Percentiles rank a stretch among this genome's conserved stretches.
phyloP scores from a whole-genome alignment of 371 early-diverging fungal species.

The Lichtheimia hyalospora region DNA sequence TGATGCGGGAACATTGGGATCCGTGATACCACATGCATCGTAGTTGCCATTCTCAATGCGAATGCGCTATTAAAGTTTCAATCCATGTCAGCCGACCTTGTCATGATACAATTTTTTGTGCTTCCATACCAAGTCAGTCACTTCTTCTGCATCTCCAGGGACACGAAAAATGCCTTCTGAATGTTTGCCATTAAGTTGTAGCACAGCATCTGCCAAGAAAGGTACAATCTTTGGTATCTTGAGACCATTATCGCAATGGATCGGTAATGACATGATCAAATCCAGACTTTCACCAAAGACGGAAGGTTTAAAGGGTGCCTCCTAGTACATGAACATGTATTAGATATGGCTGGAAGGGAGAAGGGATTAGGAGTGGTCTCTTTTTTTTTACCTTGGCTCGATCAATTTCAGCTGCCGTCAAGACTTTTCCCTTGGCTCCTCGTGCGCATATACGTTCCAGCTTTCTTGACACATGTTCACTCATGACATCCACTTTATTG shows the following conservation, averaged over 20 bases:
- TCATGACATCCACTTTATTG: constrained; percentile 55
- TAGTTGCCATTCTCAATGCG: constrained; percentile 86
- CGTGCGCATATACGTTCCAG: constrained; percentile 70
- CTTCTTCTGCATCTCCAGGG: constrained; percentile 93
- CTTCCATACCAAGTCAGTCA: constrained; percentile 71
- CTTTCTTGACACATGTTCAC: constrained; percentile 61
- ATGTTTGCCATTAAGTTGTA: constrained; percentile 71
- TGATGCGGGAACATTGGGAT: constrained; percentile 93
- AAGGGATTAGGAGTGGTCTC: neutral
- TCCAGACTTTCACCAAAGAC: constrained; percentile 92
- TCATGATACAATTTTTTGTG: neutral
- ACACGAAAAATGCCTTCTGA: constrained; percentile 97
- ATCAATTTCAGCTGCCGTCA: constrained; percentile 78
- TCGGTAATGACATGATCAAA: constrained; percentile 75
- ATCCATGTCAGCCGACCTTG: neutral
- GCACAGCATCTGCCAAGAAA: constrained; percentile 81
- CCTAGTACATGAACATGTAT: constrained; percentile 32
- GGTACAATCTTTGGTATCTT: constrained; percentile 83
- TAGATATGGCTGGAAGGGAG: neutral
- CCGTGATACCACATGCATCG: constrained; percentile 67
- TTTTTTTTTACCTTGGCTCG: constrained; percentile 60
- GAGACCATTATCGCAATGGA: constrained; percentile 33
- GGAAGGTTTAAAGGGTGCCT: constrained; percentile 86
- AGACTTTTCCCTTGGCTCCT: constrained; percentile 83
- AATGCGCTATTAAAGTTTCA: constrained; percentile 44